phyloP scores from a whole-genome alignment of 1,284 basidiomycete species.

The Ceratobasidium sp. region DNA sequence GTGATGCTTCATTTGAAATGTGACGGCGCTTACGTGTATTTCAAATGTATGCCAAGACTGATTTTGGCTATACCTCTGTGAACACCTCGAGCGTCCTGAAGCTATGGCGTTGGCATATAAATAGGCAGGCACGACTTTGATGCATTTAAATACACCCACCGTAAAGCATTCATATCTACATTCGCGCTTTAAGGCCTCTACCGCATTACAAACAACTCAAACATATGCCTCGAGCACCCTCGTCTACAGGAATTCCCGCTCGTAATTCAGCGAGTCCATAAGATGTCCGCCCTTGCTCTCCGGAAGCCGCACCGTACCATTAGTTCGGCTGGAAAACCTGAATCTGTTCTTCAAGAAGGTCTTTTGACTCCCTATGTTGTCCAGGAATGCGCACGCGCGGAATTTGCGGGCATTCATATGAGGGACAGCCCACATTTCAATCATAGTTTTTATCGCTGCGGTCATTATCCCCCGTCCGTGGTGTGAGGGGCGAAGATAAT shows the following conservation, averaged over 20 bases:
- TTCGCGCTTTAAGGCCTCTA: not conserved
- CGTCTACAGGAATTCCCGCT: slow-evolving; percentile 13
- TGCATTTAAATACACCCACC: too few species aligned
- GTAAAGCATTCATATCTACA: too few species aligned
- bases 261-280: slow-evolving; percentile 12
- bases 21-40: too few species aligned
- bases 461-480: slow-evolving; percentile 77
- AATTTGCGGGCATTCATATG: slow-evolving; percentile 68
- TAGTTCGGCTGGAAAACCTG: slow-evolving; percentile 52
- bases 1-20: too few species aligned
- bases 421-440: slow-evolving; percentile 69
- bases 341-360: slow-evolving; percentile 78
- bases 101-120: too few species aligned
- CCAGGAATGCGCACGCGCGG: slow-evolving; percentile 61
- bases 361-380: slow-evolving; percentile 68
- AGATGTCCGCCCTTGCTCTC: slow-evolving; percentile 32
- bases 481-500: slow-evolving; percentile 67
- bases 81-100: too few species aligned
- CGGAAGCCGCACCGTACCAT: slow-evolving; percentile 23
- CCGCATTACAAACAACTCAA: not conserved
- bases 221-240: not conserved
- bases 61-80: too few species aligned
- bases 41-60: too few species aligned
- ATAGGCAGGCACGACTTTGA: too few species aligned
- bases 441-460: slow-evolving; percentile 64